Conservation (phyloP, 352 stramenopile genomes). For the Phytophthora tentaculata region DNA sequence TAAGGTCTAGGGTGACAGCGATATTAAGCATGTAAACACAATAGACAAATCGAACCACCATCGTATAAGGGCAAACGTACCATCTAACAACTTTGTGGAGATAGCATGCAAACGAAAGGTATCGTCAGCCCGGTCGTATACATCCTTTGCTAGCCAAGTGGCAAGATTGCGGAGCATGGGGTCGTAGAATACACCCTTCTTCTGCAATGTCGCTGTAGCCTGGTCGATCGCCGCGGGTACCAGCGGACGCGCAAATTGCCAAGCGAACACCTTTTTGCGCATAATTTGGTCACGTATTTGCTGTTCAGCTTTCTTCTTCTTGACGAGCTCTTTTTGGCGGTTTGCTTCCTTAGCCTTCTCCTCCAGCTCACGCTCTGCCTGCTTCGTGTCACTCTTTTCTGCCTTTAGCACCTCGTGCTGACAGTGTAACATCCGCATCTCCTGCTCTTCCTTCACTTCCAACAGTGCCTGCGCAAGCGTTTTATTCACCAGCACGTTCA, state of each 20-base stretch:
- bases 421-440: conserved; percentile 55
- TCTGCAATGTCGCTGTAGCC: conserved; percentile 38
- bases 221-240: conserved; percentile 45
- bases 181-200: conserved; percentile 74
- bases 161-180: conserved; percentile 56
- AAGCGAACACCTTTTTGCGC: conserved; percentile 63
- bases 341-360: conserved; percentile 57
- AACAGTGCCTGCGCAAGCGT: conserved; percentile 78
- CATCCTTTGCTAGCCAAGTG: conserved; percentile 47
- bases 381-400: conserved; percentile 49
- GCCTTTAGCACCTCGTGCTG: conserved; percentile 50
- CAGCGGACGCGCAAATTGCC: conserved; percentile 60
- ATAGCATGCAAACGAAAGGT: conserved; percentile 49
- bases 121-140: conserved; percentile 52
- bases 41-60: conserved; percentile 2
- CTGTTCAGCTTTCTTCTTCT: conserved; percentile 51
- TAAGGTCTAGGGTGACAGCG: conserved; percentile 40
- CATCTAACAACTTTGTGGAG: conserved; percentile 49
- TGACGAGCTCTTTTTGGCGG: conserved; percentile 54
- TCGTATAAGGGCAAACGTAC: conserved; percentile 27
- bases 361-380: conserved; percentile 57
- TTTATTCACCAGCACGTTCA: conserved; percentile 84
- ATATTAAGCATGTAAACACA: neutral
- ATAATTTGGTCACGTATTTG: conserved; percentile 47
- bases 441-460: conserved; percentile 81